These are phyloP conservation scores for Myxozyma neotropica DNA, from an alignment of 805 yeast species.

Conservation along the genomic window DNA sequence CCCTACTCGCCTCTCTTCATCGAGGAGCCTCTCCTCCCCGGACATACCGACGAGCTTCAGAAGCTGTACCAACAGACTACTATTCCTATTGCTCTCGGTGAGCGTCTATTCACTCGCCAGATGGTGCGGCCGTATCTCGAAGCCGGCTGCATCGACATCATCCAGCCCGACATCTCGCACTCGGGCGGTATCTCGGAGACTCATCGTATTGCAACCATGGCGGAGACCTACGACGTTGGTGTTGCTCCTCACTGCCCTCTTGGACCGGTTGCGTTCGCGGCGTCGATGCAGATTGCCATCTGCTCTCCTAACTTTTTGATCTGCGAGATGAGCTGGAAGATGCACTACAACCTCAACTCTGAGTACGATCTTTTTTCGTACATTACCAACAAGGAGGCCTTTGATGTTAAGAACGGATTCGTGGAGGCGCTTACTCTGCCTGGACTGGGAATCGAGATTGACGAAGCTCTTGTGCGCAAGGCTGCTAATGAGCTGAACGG, in stretches of 20 bases:
- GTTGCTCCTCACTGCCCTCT: slow-evolving; percentile 42
- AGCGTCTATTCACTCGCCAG: slow-evolving; percentile 39
- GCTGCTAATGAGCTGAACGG: slow-evolving; percentile 29
- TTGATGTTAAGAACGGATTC: slow-evolving; percentile 36
- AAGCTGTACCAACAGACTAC: slow-evolving; percentile 35
- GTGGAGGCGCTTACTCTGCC: slow-evolving; percentile 35
- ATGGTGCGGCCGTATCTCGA: slow-evolving; percentile 38
- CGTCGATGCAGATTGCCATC: slow-evolving; percentile 37
- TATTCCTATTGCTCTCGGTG: slow-evolving; percentile 40
- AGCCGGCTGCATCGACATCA: slow-evolving; percentile 38
- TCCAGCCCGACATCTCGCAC: slow-evolving; percentile 41
- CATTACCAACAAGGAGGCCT: slow-evolving; percentile 34
- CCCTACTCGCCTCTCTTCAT: slow-evolving; percentile 39
- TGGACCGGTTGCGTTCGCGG: slow-evolving; percentile 41
- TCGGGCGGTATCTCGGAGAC: slow-evolving; percentile 41
- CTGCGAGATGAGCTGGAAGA: slow-evolving; percentile 38
- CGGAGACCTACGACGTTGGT: slow-evolving; percentile 40
- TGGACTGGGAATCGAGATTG: slow-evolving; percentile 39
- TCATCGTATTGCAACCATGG: slow-evolving; percentile 38
- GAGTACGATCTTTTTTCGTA: slow-evolving; percentile 38
- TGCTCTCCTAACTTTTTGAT: slow-evolving; percentile 36
- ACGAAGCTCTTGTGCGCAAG: slow-evolving; percentile 35
- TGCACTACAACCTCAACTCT: slow-evolving; percentile 39
- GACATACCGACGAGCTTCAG: slow-evolving; percentile 36
- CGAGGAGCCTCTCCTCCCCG: slow-evolving; percentile 41